These are phyloP conservation scores for Terfezia boudieri DNA, from an alignment of 495 filamentous ascomycete genomes.

Conservation along the genomic window DNA sequence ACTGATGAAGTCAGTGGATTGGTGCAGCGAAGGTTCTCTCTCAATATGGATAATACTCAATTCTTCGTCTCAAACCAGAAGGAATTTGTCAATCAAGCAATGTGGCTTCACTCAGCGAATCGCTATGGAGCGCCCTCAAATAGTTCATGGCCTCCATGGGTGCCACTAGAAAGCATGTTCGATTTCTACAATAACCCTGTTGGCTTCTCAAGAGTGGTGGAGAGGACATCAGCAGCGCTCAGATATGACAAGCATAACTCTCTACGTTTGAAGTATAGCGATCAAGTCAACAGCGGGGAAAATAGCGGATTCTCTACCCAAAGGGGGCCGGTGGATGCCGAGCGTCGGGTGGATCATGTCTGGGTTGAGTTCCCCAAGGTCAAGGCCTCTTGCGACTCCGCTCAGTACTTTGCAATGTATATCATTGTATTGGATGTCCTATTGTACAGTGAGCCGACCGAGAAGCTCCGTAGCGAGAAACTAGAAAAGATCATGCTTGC, in stretches of 20 bases:
- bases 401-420: constrained; percentile 91
- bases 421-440: constrained; percentile 89
- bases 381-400: constrained; percentile 79
- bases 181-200: constrained; percentile 82
- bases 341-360: constrained; percentile 76
- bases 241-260: constrained; percentile 98
- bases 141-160: constrained; percentile 90
- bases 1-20: constrained; percentile 83
- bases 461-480: constrained; percentile 81
- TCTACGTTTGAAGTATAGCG: constrained; percentile 88
- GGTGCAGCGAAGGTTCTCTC: constrained; percentile 78
- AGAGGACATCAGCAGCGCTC: constrained; percentile 79
- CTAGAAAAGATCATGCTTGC: constrained; percentile 97
- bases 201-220: constrained; percentile 83
- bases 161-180: constrained; percentile 94
- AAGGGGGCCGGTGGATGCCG: constrained; percentile 30
- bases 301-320: neutral
- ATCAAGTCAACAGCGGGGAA: constrained; percentile 37
- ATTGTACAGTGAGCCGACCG: constrained; percentile 82
- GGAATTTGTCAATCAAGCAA: constrained; percentile 51
- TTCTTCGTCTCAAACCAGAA: constrained; percentile 93
- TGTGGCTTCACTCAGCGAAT: constrained; percentile 85
- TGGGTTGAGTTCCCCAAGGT: constrained; percentile 92
- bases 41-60: constrained; percentile 88
- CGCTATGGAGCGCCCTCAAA: constrained; percentile 67